Evolutionary conservation across 257 asterid species (phyloP).

Genomic region (Petrea volubilis): DNA sequence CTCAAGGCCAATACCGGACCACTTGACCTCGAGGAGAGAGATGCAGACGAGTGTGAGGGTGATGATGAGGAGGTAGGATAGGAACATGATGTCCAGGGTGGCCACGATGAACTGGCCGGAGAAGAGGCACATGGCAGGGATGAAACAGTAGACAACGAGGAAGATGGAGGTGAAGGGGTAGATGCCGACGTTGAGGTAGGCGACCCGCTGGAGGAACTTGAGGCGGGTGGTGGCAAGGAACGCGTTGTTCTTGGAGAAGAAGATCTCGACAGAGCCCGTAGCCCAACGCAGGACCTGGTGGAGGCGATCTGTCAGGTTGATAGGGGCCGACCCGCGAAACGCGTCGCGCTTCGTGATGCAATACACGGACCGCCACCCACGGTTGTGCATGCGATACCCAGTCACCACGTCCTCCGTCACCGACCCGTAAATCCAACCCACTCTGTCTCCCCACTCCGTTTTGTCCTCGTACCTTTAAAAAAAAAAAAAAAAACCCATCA

Average conservation of each 20-base stretch:
- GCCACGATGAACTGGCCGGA: slow-evolving; percentile 88
- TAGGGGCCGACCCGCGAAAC: slow-evolving; percentile 90
- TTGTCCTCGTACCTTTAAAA: slow-evolving; percentile 98
- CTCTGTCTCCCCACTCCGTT: slow-evolving; percentile 96
- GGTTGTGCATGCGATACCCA: slow-evolving; percentile 98
- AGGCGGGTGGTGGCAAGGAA: slow-evolving; percentile 73
- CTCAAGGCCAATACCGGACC: slow-evolving; percentile 90
- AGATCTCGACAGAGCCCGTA: slow-evolving; percentile 94
- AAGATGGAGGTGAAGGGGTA: slow-evolving; percentile 93
- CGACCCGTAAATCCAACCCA: slow-evolving; percentile 98
- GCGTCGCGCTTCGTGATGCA: slow-evolving; percentile 97
- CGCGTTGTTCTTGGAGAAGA: slow-evolving; percentile 89
- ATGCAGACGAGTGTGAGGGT: slow-evolving; percentile 62
- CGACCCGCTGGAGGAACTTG: slow-evolving; percentile 86
- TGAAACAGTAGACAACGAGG: slow-evolving; percentile 84
- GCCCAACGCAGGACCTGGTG: slow-evolving; percentile 99
- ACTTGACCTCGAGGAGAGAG: slow-evolving; percentile 87
- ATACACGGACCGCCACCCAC: slow-evolving; percentile 95
- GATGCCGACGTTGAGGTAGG: slow-evolving; percentile 91
- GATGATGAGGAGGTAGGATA: slow-evolving; percentile 65
- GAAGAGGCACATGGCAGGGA: slow-evolving; percentile 88
- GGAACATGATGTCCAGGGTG: slow-evolving; percentile 54
- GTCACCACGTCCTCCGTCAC: slow-evolving; percentile 98
- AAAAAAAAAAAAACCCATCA: no score
- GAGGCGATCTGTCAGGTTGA: slow-evolving; percentile 89